These are phyloP conservation scores for Cystobasidium tubakii DNA, from an alignment of 768 basidiomycete species.

Conservation along the genomic window DNA sequence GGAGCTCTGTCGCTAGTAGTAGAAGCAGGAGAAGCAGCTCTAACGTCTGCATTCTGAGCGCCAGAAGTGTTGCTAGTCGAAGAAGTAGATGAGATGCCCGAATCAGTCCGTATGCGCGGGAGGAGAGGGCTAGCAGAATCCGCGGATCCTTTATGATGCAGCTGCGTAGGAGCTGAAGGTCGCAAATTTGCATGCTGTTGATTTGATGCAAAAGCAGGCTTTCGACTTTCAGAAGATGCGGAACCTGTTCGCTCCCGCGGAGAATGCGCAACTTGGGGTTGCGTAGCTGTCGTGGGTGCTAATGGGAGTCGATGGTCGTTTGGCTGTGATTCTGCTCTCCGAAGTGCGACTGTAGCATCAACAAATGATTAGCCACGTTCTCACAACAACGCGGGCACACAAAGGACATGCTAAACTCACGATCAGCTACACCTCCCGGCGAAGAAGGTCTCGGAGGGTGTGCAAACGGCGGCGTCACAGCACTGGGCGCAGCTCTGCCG, in stretches of 20 bases:
- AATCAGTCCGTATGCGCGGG: conserved; percentile 3
- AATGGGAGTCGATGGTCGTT: neutral
- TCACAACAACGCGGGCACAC: neutral
- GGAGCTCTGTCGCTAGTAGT: conserved; percentile 13
- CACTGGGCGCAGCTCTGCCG: neutral
- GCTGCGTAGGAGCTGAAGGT: neutral
- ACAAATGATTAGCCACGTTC: neutral
- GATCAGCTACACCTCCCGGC: neutral
- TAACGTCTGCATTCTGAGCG: neutral
- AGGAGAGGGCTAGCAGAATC: conserved; percentile 24
- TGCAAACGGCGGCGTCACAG: neutral
- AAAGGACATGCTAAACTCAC: neutral
- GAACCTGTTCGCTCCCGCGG: conserved; percentile 21
- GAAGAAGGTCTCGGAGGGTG: neutral
- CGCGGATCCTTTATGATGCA: conserved; percentile 14
- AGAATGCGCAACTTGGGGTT: neutral
- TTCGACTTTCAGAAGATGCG: conserved; percentile 5
- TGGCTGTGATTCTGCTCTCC: conserved; percentile 8
- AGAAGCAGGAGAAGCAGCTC: conserved; percentile 26
- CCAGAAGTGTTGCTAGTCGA: neutral
- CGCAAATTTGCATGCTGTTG: neutral
- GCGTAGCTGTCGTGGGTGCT: neutral
- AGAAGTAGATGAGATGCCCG: conserved; percentile 6
- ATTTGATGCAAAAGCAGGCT: neutral
- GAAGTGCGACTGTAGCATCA: neutral